Evolutionary conservation across 1,284 basidiomycete species (phyloP).

Genomic region (Apiotrichum akiyoshidainum): DNA sequence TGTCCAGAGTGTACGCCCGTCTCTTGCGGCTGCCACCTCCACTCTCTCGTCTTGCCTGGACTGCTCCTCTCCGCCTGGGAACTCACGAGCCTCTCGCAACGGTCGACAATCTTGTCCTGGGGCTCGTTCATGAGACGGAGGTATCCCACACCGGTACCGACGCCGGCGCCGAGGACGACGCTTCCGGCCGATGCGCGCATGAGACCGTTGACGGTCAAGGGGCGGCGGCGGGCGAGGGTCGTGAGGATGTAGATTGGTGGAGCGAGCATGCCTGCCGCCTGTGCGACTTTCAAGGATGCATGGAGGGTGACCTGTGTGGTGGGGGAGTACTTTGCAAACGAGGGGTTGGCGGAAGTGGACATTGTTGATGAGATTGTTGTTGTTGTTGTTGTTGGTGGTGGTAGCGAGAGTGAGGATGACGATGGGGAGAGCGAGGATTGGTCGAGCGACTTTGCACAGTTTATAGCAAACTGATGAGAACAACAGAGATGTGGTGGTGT

Average conservation of each 20-base stretch:
- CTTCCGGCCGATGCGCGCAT: slow-evolving; percentile 26
- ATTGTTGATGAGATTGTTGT: slow-evolving; percentile 16
- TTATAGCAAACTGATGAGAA: too few species aligned
- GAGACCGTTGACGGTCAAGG: slow-evolving; percentile 33
- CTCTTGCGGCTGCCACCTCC: too few species aligned
- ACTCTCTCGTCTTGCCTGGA: too few species aligned
- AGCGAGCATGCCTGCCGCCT: slow-evolving; percentile 37
- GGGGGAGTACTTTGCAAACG: slow-evolving; percentile 25
- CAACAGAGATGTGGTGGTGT: too few species aligned
- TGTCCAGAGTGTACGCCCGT: too few species aligned
- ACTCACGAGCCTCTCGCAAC: slow-evolving; percentile 42
- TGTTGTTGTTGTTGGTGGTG: background rate
- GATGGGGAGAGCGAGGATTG: background rate
- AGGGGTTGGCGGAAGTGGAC: slow-evolving; percentile 35
- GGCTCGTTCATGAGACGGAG: slow-evolving; percentile 29
- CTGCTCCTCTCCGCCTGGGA: too few species aligned
- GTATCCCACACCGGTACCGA: slow-evolving; percentile 31
- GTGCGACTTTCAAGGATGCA: slow-evolving; percentile 36
- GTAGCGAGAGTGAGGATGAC: background rate
- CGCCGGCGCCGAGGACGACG: slow-evolving; percentile 24
- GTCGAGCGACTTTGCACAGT: background rate
- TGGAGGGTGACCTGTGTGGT: slow-evolving; percentile 36
- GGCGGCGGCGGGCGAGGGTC: slow-evolving; percentile 25
- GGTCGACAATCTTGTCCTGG: slow-evolving; percentile 29
- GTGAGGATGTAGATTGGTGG: slow-evolving; percentile 43